Conservation (phyloP, 306 rosid species). For the Quercus mongolica region DNA sequence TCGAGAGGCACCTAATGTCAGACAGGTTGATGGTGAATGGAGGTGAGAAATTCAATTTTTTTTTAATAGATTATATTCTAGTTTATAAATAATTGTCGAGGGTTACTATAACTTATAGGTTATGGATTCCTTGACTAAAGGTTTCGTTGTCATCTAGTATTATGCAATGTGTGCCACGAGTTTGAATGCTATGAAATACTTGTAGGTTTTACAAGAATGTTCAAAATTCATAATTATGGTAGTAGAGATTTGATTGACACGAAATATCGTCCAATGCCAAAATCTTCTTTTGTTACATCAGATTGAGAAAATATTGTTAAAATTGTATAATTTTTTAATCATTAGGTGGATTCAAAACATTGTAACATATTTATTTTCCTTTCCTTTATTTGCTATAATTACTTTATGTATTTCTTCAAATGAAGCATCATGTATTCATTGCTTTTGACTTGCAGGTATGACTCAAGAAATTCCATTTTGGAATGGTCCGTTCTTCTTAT, state of each 20-base stretch:
- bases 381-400: neutral
- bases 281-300: neutral
- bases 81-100: neutral
- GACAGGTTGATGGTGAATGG: slow-evolving; percentile 88
- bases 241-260: neutral
- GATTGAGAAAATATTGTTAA: neutral
- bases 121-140: neutral
- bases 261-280: neutral
- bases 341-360: neutral
- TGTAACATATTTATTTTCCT: neutral
- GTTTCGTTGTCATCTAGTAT: neutral
- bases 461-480: slow-evolving; percentile 77
- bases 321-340: no score
- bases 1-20: slow-evolving; percentile 82
- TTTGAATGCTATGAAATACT: neutral
- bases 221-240: neutral
- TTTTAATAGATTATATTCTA: neutral
- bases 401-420: neutral
- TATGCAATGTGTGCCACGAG: neutral
- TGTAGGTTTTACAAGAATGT: neutral
- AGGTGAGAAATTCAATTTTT: slow-evolving; percentile 41
- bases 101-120: neutral
- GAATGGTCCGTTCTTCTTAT: slow-evolving; percentile 89
- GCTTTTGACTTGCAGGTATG: slow-evolving; percentile 59
- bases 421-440: no score